A percentile compares a stretch with the other conserved stretches of the same genome.
Evolutionary conservation across 768 basidiomycete species (phyloP).

Genomic region (Russula ochroleuca): DNA sequence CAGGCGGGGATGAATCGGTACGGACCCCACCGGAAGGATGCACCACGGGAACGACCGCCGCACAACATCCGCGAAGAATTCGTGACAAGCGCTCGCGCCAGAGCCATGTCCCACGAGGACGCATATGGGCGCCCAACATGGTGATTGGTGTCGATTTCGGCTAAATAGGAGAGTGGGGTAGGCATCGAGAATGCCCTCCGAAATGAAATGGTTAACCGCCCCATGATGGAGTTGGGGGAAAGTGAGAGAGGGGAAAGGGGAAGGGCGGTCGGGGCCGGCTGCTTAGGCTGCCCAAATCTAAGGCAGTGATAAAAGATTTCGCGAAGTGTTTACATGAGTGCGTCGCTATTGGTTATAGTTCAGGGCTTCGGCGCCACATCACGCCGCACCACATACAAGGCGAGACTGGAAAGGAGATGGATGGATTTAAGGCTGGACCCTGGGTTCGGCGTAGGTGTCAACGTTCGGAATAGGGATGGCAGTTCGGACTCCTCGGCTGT

Average conservation of each 20-base stretch:
- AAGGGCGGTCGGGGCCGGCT: not conserved
- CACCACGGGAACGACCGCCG: not conserved
- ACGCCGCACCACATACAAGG: not conserved
- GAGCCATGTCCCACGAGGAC: not conserved
- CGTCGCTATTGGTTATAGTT: not conserved
- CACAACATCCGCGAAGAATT: not conserved
- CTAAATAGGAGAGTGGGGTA: not conserved
- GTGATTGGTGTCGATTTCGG: not conserved
- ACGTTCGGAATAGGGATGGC: not conserved
- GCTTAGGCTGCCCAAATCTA: not conserved
- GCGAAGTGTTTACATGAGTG: not conserved
- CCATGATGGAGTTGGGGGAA: not conserved
- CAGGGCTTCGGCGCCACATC: slow-evolving; percentile 1
- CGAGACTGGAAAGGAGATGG: not conserved
- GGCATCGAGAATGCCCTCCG: not conserved
- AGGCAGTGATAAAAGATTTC: not conserved
- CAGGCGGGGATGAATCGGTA: not conserved
- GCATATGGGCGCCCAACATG: not conserved
- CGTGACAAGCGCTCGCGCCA: not conserved
- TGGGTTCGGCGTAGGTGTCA: slow-evolving; percentile 1
- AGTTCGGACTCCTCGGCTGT: not conserved
- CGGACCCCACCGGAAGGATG: not conserved
- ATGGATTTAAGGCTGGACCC: not conserved
- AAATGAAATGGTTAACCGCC: not conserved
- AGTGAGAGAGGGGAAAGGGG: not conserved